phyloP scores from a whole-genome alignment of 805 yeast genomes.

The Starmera quercuum region DNA sequence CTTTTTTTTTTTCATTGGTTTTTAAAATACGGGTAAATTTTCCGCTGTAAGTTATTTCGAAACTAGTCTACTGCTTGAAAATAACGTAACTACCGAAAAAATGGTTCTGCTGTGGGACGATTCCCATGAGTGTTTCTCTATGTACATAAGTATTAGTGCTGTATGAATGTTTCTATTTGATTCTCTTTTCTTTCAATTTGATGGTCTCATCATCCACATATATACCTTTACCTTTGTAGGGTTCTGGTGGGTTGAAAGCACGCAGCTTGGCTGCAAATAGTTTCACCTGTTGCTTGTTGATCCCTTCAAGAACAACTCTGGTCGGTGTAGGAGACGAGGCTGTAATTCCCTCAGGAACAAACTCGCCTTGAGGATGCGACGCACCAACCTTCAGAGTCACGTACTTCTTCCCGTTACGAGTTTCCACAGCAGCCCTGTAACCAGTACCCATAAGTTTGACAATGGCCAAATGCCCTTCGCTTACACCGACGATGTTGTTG shows the following conservation, averaged over 20 bases:
- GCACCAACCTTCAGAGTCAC: slow-evolving; percentile 83
- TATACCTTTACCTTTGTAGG: slow-evolving; percentile 97
- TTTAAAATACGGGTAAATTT: too few species aligned
- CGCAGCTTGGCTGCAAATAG: slow-evolving; percentile 85
- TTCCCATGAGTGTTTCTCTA: too few species aligned
- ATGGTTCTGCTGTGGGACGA: too few species aligned
- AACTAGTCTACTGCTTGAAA: too few species aligned
- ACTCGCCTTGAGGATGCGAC: slow-evolving; percentile 69
- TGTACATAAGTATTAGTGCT: too few species aligned
- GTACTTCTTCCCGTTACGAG: slow-evolving; percentile 36
- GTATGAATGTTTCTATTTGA: slow-evolving; percentile 46
- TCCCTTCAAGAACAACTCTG: slow-evolving; percentile 77
- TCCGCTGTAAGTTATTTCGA: too few species aligned
- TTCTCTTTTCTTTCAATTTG: slow-evolving; percentile 84
- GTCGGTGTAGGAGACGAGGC: slow-evolving; percentile 82
- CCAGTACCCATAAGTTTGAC: slow-evolving; percentile 94
- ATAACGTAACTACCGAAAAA: too few species aligned
- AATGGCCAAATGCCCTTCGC: slow-evolving; percentile 87
- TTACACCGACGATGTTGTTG: slow-evolving; percentile 79
- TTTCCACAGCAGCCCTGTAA: slow-evolving; percentile 79
- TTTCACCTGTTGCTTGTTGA: slow-evolving; percentile 80
- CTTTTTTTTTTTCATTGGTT: too few species aligned
- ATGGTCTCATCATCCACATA: slow-evolving; percentile 89
- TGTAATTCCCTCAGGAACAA: slow-evolving; percentile 68
- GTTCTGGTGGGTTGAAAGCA: slow-evolving; percentile 90